Evolutionary conservation across 192 early-diverging fungal genomes (phyloP).

Genomic region (Pecoramyces ruminantium): DNA sequence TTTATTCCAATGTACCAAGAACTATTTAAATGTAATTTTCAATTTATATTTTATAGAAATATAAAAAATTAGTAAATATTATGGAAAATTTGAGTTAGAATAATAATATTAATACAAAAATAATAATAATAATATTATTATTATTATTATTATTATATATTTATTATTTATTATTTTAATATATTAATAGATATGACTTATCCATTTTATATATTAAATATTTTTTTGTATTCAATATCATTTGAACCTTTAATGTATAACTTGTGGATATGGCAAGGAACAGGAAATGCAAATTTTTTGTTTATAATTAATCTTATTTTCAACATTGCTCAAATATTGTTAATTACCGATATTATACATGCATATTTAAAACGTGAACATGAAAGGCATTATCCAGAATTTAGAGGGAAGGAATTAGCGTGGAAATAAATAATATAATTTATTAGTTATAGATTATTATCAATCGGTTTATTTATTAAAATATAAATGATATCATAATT

Average conservation of each 20-base stretch:
- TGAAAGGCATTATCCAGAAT: constrained; percentile 43
- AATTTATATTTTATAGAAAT: constrained; percentile 8
- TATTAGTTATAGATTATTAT: no score
- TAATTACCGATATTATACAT: constrained; percentile 70
- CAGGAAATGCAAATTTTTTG: constrained; percentile 96
- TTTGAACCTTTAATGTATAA: constrained; percentile 84
- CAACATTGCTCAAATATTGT: constrained; percentile 64
- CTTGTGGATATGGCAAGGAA: constrained; percentile 88
- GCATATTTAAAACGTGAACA: constrained; percentile 62
- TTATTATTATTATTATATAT: no score
- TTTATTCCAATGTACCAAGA: constrained; percentile 68
- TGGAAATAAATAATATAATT: not conserved
- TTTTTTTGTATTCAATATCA: constrained; percentile 55
- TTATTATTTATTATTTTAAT: no score
- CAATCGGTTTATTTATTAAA: no score
- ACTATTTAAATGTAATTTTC: constrained; percentile 66
- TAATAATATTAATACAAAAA: not conserved
- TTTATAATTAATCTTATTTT: constrained; percentile 93
- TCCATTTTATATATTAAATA: constrained; percentile 46
- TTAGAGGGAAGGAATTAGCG: constrained; percentile 23
- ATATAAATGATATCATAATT: no score
- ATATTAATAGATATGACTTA: constrained; percentile 56
- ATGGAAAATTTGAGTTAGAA: no score
- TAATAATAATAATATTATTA: no score
- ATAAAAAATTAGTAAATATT: no score